Evolutionary conservation across 108 stramenopile species (phyloP), one percentile per base, ranked within the genome.

Genomic region (Asterionellopsis glacialis): DNA sequence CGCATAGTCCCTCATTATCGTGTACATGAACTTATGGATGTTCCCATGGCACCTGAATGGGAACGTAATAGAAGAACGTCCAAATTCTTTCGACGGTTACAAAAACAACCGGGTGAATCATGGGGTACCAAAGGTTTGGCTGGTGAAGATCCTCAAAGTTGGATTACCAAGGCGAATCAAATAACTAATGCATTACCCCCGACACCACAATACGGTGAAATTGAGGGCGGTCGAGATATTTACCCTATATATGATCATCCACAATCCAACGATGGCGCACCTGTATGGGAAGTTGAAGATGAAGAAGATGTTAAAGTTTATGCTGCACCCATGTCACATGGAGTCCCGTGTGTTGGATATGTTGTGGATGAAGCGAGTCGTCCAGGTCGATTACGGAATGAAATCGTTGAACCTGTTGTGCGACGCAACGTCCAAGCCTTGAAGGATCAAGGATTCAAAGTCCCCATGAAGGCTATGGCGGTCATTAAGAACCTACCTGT

Each of bases 241-340:
- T 87, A 76, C 65, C 91, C 91, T 14, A 53, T 57, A 23, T 87
- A 88, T 68, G 70, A 88, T 45, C 91, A 93, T 69, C 82, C 88
- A 16, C 24, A 64, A 50, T 76, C 72, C 15, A 15, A 41, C 23
- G 82, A 90, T 59, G 88, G 85, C 15, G 91, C 91, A 11, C 91
- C 91, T 12, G 63, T 91, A 3, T 90, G 91, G 89, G 80, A 94
- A 64, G 83, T 93, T 11, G 85, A 85, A 59, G 75, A 80, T 41
- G 90, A 91, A 26, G 91, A 80, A 24, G 82, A 86, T 28, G 86
- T 88, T 16, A 63, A 57, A 12, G 92, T 98, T 14, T 65, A 54
- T 55, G 97, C 97, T 14, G 95, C 95, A 19, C 93, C 95, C 21
- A 96, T 98, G 94, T 84, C 84, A 11, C 97, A 98, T 68, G 88